Base-by-base conservation (phyloP, 305 asterid genomes). In the Ruellia speciosa region DNA sequence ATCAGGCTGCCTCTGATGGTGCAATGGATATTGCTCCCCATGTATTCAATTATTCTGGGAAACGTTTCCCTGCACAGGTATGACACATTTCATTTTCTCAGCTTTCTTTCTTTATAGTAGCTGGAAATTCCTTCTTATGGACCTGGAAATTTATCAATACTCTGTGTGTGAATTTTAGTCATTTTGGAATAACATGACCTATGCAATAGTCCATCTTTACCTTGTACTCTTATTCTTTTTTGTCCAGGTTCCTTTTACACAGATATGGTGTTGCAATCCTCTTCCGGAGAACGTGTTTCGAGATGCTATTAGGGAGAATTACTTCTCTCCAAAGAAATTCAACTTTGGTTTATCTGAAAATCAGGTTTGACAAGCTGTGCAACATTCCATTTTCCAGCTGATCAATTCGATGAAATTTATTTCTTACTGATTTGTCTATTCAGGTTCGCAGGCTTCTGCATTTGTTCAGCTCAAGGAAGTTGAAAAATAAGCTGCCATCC, bases 21-120 rank as follows among this genome's bases (percentile, higher is more conserved):
- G 77, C 69, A 68, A 66, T 80, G 68, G 81, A 86, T 66, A 78
- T 86, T 59, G 69, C 61, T 49, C 84, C 94, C 48, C 56, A 75
- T 63, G 81, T 71, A 18, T 83, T 78, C 72, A 68, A 58, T 40
- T 74, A 72, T 56, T 64, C 80, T 45, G 90, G 95, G 66, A 69
- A 54, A 66, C 75, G 40, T 24, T 83, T 72, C 49, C 84, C 87
- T 62, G 90, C 95, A 4, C 97, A 88, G 88, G 96, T 85, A 73
- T 56, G 75, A 6, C 53, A 39, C 58, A 19, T 16, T 20, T 37
- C 31, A 14, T 40, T 46, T 15, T 17, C 58, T 56, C 15, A 45
- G 61, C 14, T 58, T 33, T 18, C n/a, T 43, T 50, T 55, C 39
- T 57, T 48, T 14, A 58, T 52, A 15, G n/a, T n/a, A n/a, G n/a